Base-by-base conservation (phyloP, 306 rosid species). In the Hylodesmum podocarpum region DNA sequence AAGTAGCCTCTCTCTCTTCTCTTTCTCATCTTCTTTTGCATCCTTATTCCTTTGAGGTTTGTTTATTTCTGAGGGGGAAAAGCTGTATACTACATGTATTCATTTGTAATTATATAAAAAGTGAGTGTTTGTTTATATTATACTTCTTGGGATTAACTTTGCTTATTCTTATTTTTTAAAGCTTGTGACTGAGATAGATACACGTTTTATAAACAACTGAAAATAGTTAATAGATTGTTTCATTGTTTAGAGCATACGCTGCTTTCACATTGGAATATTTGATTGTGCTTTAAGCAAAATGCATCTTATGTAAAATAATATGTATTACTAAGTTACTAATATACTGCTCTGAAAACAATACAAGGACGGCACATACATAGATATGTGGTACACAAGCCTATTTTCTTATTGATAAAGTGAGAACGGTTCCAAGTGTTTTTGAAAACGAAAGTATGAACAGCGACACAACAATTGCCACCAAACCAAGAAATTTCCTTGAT, bases 41-140 rank as follows among this genome's bases (percentile, higher is more conserved):
- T 85, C 75, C 74, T 87, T 86, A 82, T 82, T 85, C 87, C 66
- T 55, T 70, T 86, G 89, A 88, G 92, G 84, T 79, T 84, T 88
- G 93, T 88, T 92, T 88, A 62, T 87, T 85, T 59, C 66, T 78
- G 80, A 78, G 84, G 78, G 74, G 61, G 64, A 70, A 69, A 68
- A 78, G 82, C 51, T 82, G 96, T 92, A 92, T 77, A 88, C 89
- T 87, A 82, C 86, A 81, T 88, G 88, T 81, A 87, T 83, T 80
- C 85, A 84, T 88, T 75, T 90, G 89, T 88, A 87, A 88, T 85
- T 90, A 92, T 83, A 84, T 87, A 41, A 80, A 73, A 87, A 77
- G 90, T 82, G 91, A 75, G 89, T 81, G 93, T 77, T 87, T 87
- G 88, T 88, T 87, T 84, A 85, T 82, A 80, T 87, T 84, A 85